Conservation (phyloP, 2,329 filamentous ascomycete genomes). For the Metarhizium anisopliae region DNA sequence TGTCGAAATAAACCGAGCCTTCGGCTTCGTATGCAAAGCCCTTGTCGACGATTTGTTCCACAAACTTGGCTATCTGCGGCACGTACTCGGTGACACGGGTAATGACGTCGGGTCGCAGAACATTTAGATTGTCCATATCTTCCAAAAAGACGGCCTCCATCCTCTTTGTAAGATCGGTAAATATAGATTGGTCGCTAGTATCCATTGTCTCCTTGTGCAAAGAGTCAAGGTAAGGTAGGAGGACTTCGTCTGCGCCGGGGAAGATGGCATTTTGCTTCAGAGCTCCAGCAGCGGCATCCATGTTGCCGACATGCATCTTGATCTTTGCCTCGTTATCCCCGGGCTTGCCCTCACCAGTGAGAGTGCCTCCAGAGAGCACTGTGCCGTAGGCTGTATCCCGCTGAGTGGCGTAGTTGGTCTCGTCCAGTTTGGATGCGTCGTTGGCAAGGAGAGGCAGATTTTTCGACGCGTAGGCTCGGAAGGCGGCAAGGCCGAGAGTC, state of each 20-base stretch:
- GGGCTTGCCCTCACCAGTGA: conserved; percentile 49
- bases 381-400: conserved; percentile 44
- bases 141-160: conserved; percentile 84
- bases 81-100: conserved; percentile 92
- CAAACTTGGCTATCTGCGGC: conserved; percentile 76
- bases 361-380: conserved; percentile 45
- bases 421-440: conserved; percentile 33
- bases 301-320: conserved; percentile 76
- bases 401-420: conserved; percentile 39
- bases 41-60: conserved; percentile 73
- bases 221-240: conserved; percentile 76
- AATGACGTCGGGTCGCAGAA: conserved; percentile 69
- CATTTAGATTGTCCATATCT: conserved; percentile 82
- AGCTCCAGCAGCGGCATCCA: conserved; percentile 40
- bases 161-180: conserved; percentile 74
- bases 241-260: conserved; percentile 52
- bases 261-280: conserved; percentile 42
- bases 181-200: conserved; percentile 60
- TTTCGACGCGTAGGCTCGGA: conserved; percentile 44
- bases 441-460: conserved; percentile 44
- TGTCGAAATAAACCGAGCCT: conserved; percentile 93
- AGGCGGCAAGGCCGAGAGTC: conserved; percentile 42
- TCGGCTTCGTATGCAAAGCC: conserved; percentile 76
- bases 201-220: conserved; percentile 54
- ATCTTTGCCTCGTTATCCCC: conserved; percentile 77